phyloP scores from a whole-genome alignment of 2,329 filamentous ascomycete genomes.

The Colletotrichum lindemuthianum region DNA sequence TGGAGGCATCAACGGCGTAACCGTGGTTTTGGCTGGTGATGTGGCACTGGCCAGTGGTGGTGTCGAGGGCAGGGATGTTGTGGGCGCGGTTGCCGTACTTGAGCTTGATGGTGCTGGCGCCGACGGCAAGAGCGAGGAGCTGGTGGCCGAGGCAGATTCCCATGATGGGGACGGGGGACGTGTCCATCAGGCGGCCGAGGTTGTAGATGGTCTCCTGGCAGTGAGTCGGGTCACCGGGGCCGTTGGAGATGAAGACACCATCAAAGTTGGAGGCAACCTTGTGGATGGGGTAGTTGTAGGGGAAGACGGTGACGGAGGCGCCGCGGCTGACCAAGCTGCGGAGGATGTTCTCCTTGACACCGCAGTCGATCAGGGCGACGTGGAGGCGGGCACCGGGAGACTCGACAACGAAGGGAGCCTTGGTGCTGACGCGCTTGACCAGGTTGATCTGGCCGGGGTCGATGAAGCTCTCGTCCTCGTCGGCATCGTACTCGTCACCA shows the following conservation, averaged over 20 bases:
- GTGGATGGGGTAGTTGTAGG: slow-evolving; percentile 97
- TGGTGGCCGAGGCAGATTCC: slow-evolving; percentile 98
- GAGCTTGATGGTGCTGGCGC: slow-evolving; percentile 92
- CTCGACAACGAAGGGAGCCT: slow-evolving; percentile 95
- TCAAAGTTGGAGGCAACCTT: slow-evolving; percentile 98
- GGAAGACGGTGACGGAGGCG: slow-evolving; percentile 92
- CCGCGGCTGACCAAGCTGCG: slow-evolving; percentile 92
- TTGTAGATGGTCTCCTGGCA: slow-evolving; percentile 95
- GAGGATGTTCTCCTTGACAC: slow-evolving; percentile 99
- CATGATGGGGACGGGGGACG: slow-evolving; percentile 91
- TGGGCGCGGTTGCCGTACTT: slow-evolving; percentile 99
- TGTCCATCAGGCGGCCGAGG: slow-evolving; percentile 89
- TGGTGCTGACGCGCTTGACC: slow-evolving; percentile 95
- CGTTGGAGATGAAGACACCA: slow-evolving; percentile 98
- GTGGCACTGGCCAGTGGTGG: slow-evolving; percentile 97
- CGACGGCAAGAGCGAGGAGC: slow-evolving; percentile 88
- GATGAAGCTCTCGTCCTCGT: slow-evolving; percentile 95
- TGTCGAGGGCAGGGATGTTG: slow-evolving; percentile 95
- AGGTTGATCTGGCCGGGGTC: slow-evolving; percentile 97
- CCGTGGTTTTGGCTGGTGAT: slow-evolving; percentile 99
- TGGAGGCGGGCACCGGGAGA: slow-evolving; percentile 86
- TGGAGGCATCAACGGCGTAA: slow-evolving; percentile 90
- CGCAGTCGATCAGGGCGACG: slow-evolving; percentile 95
- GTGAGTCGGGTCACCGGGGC: slow-evolving; percentile 96
- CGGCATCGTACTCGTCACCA: slow-evolving; percentile 97